Percentiles rank a stretch among this genome's conserved stretches.
Conservation (phyloP, 495 filamentous ascomycete genomes). For the Cryomyces antarcticus region DNA sequence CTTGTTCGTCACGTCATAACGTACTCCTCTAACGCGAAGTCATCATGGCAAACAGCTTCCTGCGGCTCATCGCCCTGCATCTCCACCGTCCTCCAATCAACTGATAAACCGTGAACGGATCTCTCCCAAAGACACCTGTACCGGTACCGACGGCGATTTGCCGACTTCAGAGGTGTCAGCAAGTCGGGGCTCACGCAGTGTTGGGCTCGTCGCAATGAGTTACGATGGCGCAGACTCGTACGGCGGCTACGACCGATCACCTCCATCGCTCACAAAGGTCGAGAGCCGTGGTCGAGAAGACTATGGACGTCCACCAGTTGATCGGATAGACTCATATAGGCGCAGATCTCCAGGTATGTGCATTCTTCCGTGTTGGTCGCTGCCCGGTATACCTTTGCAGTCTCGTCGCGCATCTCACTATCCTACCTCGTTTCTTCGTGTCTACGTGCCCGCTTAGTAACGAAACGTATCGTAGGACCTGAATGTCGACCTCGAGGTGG, state of each 20-base stretch:
- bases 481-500: conserved; percentile 29
- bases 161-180: no score
- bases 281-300: conserved; percentile 3
- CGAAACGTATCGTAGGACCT: no score
- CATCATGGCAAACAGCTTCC: conserved; percentile 16
- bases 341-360: conserved; percentile 16
- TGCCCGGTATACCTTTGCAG: conserved; percentile 46
- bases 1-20: no score
- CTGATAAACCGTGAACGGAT: neutral
- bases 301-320: conserved; percentile 2
- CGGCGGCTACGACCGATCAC: neutral
- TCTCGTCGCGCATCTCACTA: no score
- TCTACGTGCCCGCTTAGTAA: no score
- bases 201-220: no score
- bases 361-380: conserved; percentile 1
- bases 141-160: no score
- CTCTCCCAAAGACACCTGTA: no score
- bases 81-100: conserved; percentile 2
- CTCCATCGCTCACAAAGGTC: neutral
- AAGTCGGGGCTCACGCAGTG: no score
- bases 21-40: conserved; percentile 11
- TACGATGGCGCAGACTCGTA: neutral
- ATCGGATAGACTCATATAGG: conserved; percentile 15
- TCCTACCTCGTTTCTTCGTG: no score
- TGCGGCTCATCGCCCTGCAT: neutral